Evolutionary conservation across 2,329 filamentous ascomycete species (phyloP), one percentile per base, ranked within the genome.

Genomic region (Penicillium glabrum): DNA sequence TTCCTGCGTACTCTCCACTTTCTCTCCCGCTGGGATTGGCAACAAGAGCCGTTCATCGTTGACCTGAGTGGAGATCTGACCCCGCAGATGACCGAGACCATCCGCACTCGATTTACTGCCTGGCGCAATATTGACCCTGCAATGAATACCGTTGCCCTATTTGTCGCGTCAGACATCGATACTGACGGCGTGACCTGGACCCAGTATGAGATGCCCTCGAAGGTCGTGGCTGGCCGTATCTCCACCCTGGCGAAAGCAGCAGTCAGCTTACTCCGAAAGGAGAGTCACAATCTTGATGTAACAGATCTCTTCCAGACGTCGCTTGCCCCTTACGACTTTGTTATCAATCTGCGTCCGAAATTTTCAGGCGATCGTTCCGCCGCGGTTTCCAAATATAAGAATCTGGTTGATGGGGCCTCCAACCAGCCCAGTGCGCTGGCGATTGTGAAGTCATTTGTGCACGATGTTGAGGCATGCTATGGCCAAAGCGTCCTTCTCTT

Each of bases 1-100:
- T 93, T 99, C 69, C 76, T 96, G 27, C 86, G 93, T 23, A 90
- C 90, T 1, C 79, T 99, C 1, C 79, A 88, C 31, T 89, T 93
- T 72, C 80, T 99, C 14, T 86, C 92, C 1, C 83, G 86, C 43
- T 99, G 95, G 92, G 91, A 98, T 72, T 99, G 95, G 95, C 86
- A 90, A 27, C 81, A 87, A 8, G 88, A 92, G 52, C 89, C 95
- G 1, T 80, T 98, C 31, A 81, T 96, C 33, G 82, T 97, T 26
- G 91, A 97, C 72, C 83, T 91, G 26, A 83, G 86, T 24, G 72
- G 70, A 11, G 83, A 86, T 14, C 80, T 96, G 68, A 83, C 83
- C 8, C 74, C 79, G 8, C 78, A 83, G 11, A 85, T 89, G 29
- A 81, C 88, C 11, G 77, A 83, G 31, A 78, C 80, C 3, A 86